Percentiles rank a stretch among this genome's conserved stretches.
phyloP scores from a whole-genome alignment of 139 green algal species.

The Asterochloris erici region DNA sequence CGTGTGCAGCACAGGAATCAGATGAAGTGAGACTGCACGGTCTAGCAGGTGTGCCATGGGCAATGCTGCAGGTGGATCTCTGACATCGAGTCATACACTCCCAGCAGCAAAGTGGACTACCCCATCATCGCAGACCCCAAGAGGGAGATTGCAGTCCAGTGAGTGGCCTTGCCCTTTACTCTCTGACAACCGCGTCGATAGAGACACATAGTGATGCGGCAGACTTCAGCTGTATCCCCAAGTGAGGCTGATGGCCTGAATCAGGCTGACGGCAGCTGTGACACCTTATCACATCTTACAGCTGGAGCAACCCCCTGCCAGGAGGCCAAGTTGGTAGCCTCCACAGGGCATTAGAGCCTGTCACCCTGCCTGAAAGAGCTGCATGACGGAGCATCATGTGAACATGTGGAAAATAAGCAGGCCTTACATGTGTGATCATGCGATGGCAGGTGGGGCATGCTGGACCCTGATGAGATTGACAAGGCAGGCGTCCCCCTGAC shows the following conservation, averaged over 20 bases:
- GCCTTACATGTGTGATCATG: not conserved
- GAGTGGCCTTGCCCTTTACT: not conserved
- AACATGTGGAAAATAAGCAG: not conserved
- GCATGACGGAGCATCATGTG: not conserved
- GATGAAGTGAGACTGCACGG: not conserved
- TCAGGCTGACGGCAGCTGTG: too few species aligned
- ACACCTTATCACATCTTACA: too few species aligned
- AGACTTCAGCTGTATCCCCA: too few species aligned
- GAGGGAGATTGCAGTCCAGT: conserved; percentile 48
- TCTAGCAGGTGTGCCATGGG: too few species aligned
- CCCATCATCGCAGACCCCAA: conserved; percentile 70
- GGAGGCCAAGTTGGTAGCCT: too few species aligned
- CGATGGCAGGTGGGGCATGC: conserved; percentile 48
- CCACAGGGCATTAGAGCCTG: too few species aligned
- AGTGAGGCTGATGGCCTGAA: too few species aligned
- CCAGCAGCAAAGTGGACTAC: conserved; percentile 43
- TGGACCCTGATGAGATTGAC: conserved; percentile 73
- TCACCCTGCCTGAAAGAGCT: not conserved
- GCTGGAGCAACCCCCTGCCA: too few species aligned
- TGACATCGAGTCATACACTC: conserved; percentile 62
- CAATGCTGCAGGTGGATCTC: conserved; percentile 48
- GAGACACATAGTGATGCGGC: too few species aligned
- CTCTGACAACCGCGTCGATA: too few species aligned
- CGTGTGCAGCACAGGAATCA: too few species aligned
- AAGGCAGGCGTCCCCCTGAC: conserved; percentile 48